phyloP scores from a whole-genome alignment of 345 rosid genomes.

The Nasturtium officinale region DNA sequence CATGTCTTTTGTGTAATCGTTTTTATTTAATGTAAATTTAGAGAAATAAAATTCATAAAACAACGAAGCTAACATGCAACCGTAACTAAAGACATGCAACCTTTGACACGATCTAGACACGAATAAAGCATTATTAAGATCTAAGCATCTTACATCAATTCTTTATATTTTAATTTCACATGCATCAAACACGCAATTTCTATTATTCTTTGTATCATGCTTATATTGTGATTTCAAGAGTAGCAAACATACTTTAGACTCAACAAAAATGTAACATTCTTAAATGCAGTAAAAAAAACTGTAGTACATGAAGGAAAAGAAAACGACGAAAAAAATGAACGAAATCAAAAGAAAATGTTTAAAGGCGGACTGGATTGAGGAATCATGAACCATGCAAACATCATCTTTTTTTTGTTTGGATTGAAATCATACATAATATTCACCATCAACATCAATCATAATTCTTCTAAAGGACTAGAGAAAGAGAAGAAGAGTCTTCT shows the following conservation, averaged over 20 bases:
- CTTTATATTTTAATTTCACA: slow-evolving; percentile 18
- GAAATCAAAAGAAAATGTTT: background rate
- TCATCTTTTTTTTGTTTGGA: background rate
- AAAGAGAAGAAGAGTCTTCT: slow-evolving; percentile 42
- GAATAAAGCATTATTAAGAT: slow-evolving; percentile 17
- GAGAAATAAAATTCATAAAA: no score
- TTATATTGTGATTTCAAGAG: background rate
- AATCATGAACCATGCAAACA: background rate
- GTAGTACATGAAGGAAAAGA: background rate
- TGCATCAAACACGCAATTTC: background rate
- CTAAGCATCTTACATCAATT: slow-evolving; percentile 15
- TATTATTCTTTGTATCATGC: background rate
- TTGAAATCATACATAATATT: background rate
- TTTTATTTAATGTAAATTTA: no score
- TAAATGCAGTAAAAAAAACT: background rate
- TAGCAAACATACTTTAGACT: background rate
- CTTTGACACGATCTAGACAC: slow-evolving; percentile 36
- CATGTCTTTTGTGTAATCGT: no score
- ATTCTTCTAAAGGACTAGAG: slow-evolving; percentile 29
- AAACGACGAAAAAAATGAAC: background rate
- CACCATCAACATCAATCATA: slow-evolving; percentile 36
- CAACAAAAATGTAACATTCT: background rate
- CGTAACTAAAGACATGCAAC: slow-evolving; percentile 35
- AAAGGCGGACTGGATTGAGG: background rate
- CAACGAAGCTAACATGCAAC: slow-evolving; percentile 29